Conservation (phyloP, 192 early-diverging fungal species). For the Backusella luteola region DNA sequence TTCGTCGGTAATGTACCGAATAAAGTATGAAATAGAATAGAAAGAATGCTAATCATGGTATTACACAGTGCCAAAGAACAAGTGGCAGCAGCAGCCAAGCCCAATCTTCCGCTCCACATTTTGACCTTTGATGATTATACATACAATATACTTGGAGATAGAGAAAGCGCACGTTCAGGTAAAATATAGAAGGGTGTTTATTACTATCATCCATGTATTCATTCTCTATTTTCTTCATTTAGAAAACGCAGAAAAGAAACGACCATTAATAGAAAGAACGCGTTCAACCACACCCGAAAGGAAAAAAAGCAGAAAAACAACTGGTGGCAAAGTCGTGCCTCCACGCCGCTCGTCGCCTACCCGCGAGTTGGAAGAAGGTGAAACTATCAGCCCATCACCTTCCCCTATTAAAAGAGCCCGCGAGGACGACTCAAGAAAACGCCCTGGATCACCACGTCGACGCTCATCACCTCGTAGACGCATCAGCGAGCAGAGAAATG, state of each 20-base stretch:
- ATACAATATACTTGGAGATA: background rate
- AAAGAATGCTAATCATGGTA: background rate
- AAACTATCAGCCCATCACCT: conserved; percentile 28
- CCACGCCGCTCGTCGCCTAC: background rate
- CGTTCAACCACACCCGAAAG: background rate
- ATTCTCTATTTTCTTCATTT: background rate
- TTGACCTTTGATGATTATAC: background rate
- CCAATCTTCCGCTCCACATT: background rate
- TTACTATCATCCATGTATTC: no score
- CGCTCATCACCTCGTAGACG: background rate
- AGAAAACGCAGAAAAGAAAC: background rate
- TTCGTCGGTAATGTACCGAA: background rate
- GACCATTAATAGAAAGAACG: background rate
- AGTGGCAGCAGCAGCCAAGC: background rate
- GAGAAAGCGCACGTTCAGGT: background rate
- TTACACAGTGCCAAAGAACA: background rate
- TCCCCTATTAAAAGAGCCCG: background rate
- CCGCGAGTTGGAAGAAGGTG: conserved; percentile 25
- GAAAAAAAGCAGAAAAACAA: background rate
- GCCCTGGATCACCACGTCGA: background rate
- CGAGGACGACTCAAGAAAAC: background rate
- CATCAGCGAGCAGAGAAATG: background rate
- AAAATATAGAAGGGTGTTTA: background rate
- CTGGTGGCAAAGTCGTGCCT: background rate
- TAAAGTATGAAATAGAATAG: background rate